A percentile compares a stretch with the other conserved stretches of the same genome.
Conservation (phyloP, 2,329 filamentous ascomycete genomes). For the Claviceps africana region DNA sequence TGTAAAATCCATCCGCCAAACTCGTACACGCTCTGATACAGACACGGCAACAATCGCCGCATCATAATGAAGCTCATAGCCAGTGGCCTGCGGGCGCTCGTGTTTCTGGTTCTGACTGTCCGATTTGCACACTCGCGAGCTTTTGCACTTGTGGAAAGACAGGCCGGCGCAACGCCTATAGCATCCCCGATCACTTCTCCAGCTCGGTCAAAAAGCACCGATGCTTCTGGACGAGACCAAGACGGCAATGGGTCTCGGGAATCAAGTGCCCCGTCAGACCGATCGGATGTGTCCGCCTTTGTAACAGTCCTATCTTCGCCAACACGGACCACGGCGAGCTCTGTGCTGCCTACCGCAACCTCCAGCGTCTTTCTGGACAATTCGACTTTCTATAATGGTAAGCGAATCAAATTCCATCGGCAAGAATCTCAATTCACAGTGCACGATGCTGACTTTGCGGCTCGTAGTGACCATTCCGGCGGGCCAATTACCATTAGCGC, state of each 20-base stretch:
- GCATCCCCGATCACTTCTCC: slow-evolving; percentile 1
- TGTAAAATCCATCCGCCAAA: slow-evolving; percentile 10
- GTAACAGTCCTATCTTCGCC: background rate
- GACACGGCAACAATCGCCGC: slow-evolving; percentile 1
- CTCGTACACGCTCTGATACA: slow-evolving; percentile 2
- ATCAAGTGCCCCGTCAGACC: background rate
- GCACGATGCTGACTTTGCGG: slow-evolving; percentile 2
- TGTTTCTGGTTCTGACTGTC: slow-evolving; percentile 25
- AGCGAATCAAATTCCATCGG: background rate
- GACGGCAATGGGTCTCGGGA: background rate
- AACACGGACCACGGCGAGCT: background rate
- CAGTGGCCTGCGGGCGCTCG: slow-evolving; percentile 21
- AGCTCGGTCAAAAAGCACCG: background rate
- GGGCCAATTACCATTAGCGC: slow-evolving; percentile 54
- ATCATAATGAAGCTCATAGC: slow-evolving; percentile 21
- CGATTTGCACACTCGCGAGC: slow-evolving; percentile 23
- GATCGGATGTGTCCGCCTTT: background rate
- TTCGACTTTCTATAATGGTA: slow-evolving; percentile 23
- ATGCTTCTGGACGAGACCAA: background rate
- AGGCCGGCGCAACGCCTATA: slow-evolving; percentile 14
- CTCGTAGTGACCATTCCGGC: slow-evolving; percentile 29
- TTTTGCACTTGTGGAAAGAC: slow-evolving; percentile 19
- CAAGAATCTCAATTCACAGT: background rate
- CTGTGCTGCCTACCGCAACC: slow-evolving; percentile 3
- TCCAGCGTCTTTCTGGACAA: slow-evolving; percentile 12